A percentile compares a stretch with the other conserved stretches of the same genome.
phyloP scores from a whole-genome alignment of 805 yeast genomes.

The Metschnikowia anglica region DNA sequence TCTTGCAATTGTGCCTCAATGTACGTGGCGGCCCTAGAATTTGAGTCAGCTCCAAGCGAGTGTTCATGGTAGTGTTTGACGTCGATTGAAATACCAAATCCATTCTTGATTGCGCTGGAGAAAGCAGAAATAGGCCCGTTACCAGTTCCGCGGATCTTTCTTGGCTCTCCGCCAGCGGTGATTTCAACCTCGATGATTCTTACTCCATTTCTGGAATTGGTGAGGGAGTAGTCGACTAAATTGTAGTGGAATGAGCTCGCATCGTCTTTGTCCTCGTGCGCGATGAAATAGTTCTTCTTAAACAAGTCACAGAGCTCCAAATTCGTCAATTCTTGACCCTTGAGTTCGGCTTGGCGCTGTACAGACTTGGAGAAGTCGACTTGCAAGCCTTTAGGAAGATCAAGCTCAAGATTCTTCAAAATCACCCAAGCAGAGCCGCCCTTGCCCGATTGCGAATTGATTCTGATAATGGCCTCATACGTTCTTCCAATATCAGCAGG shows the following conservation, averaged over 20 bases:
- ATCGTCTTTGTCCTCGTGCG: constrained; percentile 31
- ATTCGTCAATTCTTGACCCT: constrained; percentile 69
- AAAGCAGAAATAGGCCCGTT: constrained; percentile 84
- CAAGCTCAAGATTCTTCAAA: constrained; percentile 70
- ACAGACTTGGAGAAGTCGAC: constrained; percentile 71
- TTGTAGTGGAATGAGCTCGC: constrained; percentile 26
- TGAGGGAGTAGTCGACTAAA: constrained; percentile 49
- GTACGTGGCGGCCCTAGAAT: constrained; percentile 75
- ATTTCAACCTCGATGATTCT: constrained; percentile 51
- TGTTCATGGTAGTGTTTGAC: constrained; percentile 77
- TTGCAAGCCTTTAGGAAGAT: constrained; percentile 78
- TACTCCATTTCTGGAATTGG: constrained; percentile 35
- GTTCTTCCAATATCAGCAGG: constrained; percentile 84
- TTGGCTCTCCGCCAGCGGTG: constrained; percentile 34
- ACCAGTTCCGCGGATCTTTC: constrained; percentile 57
- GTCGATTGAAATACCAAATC: constrained; percentile 50
- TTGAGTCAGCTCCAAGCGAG: constrained; percentile 71
- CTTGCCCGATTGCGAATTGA: constrained; percentile 84
- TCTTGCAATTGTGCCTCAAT: constrained; percentile 33
- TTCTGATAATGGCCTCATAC: constrained; percentile 90
- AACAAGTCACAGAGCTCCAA: constrained; percentile 65
- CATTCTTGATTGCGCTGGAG: constrained; percentile 39
- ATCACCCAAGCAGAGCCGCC: constrained; percentile 92
- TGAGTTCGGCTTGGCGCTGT: constrained; percentile 64
- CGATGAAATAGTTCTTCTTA: constrained; percentile 53